Base-by-base conservation (phyloP, 441 rosid species). In the Pelargonium australe region DNA sequence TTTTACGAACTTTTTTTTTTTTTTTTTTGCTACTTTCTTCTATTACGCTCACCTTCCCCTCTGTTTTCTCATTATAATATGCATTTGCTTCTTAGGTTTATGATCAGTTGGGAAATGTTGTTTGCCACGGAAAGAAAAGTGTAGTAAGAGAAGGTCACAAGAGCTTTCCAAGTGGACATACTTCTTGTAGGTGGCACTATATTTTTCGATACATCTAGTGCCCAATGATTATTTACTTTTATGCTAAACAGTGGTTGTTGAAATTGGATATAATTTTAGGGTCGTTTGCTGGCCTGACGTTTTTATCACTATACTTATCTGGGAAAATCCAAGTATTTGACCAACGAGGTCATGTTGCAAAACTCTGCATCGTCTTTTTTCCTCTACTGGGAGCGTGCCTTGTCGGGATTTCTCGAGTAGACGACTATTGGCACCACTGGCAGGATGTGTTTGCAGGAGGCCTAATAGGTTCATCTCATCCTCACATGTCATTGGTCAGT, bases 391-490 rank as follows among this genome's bases (percentile, higher is more conserved):
- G 66, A 60, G 96, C 97, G 41, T 70, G 86, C 44, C 96, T 91
- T 63, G 92, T 93, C 7, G 98, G 86, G 16, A 77, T 91, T 60
- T 89, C 98, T 70, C 89, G 97, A 72, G 97, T 93, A 68, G 96
- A 91, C 74, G 97, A 93, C 82, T 93, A 93, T 77, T 86, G 96
- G 97, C 98, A 93, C 81, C 97, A 93, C 64, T 93, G 98, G 98
- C 92, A 86, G 74, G 98, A 93, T 71, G 96, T 91, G 64, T 90
- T 93, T 73, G 92, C 95, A 1, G 95, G 96, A 65, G 93, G 89
- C 76, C 80, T 91, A 64, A 75, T 93, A 74, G 98, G 98, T 91
- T 25, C 7, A 14, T 41, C 63, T 57, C 63, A 20, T 20, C 23
- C n/a, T 37, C 57, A 12, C 13, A 1, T 8, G 23, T 43, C 70